Evolutionary conservation across 495 filamentous ascomycete genomes (phyloP).

Genomic region (Venustampulla echinocandica): DNA sequence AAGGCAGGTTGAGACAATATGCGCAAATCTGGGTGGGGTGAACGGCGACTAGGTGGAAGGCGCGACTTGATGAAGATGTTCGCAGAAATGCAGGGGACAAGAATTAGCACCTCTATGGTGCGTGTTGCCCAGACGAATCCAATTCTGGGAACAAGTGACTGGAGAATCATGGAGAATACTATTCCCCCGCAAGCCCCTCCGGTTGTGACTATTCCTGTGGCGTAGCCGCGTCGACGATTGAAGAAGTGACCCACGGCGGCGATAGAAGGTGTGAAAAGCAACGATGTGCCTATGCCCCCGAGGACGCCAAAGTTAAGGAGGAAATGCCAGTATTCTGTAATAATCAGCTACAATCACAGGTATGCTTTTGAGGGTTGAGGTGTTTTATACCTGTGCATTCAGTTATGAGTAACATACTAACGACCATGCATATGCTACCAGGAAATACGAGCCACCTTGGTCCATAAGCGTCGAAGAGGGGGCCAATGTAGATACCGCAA

Average conservation of each 20-base stretch:
- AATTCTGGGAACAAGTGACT: slow-evolving; percentile 45
- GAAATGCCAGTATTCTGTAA: slow-evolving; percentile 60
- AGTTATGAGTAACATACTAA: slow-evolving; percentile 45
- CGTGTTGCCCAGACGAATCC: slow-evolving; percentile 68
- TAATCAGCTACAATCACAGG: slow-evolving; percentile 64
- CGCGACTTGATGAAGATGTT: slow-evolving; percentile 46
- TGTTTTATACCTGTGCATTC: slow-evolving; percentile 8
- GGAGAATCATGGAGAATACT: slow-evolving; percentile 50
- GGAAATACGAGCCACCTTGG: slow-evolving; percentile 40
- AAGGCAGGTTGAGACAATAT: slow-evolving; percentile 42
- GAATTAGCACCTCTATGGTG: slow-evolving; percentile 55
- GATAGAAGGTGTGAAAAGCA: slow-evolving; percentile 61
- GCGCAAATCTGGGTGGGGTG: slow-evolving; percentile 39
- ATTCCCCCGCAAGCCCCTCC: slow-evolving; percentile 64
- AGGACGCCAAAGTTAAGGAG: slow-evolving; percentile 68
- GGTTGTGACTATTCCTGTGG: slow-evolving; percentile 57
- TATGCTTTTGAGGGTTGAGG: slow-evolving; percentile 34
- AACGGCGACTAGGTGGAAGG: slow-evolving; percentile 29
- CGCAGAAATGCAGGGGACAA: slow-evolving; percentile 41
- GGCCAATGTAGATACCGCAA: slow-evolving; percentile 14
- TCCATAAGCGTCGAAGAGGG: slow-evolving; percentile 21
- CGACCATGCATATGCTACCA: slow-evolving; percentile 40
- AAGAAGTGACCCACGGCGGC: slow-evolving; percentile 68
- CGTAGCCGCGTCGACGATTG: slow-evolving; percentile 50
- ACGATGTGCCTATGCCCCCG: slow-evolving; percentile 62